Percentiles rank a stretch among this genome's conserved stretches.
phyloP scores from a whole-genome alignment of 805 yeast species.

The Kazachstania viticola region DNA sequence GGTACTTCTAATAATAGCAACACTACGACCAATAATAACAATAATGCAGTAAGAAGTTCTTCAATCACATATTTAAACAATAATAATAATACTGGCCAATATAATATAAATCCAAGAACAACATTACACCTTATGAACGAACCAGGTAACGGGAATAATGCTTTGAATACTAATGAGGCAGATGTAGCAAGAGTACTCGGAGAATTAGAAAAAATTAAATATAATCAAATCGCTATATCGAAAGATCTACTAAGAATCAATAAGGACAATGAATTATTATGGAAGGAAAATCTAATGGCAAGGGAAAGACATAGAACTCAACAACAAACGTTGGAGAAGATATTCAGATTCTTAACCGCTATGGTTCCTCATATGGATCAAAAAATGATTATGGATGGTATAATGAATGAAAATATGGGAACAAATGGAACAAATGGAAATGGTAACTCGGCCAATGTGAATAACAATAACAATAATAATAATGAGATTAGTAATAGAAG shows the following conservation, averaged over 20 bases:
- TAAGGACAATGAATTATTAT: conserved; percentile 77
- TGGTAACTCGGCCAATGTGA: not conserved
- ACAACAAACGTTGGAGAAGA: conserved; percentile 78
- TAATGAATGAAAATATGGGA: conserved; percentile 2
- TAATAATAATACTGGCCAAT: not conserved
- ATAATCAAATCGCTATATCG: conserved; percentile 67
- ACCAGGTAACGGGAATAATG: conserved; percentile 3
- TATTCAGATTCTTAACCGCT: conserved; percentile 75
- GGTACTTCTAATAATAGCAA: conserved; percentile 1
- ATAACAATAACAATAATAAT: conserved; percentile 1
- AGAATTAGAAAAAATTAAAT: conserved; percentile 66
- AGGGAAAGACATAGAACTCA: conserved; percentile 81
- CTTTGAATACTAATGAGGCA: not conserved
- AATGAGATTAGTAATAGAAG: not conserved
- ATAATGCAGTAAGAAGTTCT: too few relatives aligned
- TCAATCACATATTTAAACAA: not conserved
- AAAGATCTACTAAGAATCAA: conserved; percentile 77
- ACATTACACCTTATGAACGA: conserved; percentile 9
- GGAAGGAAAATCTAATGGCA: conserved; percentile 80
- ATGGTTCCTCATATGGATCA: conserved; percentile 30
- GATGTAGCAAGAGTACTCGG: conserved; percentile 32
- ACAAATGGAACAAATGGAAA: not conserved
- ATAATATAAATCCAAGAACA: not conserved
- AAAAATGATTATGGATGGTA: conserved; percentile 20
- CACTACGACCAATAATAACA: conserved; percentile 3